Base-by-base conservation (phyloP, 805 yeast genomes). In the Hanseniaspora clermontiae region DNA sequence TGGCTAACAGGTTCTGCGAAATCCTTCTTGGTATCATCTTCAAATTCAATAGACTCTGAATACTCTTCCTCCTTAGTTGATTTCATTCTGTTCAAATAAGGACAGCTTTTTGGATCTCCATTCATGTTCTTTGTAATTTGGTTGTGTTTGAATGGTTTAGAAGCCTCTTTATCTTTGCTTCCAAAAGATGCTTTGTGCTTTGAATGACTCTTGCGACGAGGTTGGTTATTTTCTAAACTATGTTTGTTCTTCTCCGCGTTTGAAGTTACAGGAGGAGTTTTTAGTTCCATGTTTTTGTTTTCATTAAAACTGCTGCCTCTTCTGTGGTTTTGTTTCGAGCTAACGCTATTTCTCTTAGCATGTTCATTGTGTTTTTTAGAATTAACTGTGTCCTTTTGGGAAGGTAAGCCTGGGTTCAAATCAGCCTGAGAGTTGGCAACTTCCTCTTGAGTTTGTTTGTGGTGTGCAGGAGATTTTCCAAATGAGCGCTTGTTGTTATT, bases 61-160 rank as follows among this genome's bases (percentile, higher is more conserved):
- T 10, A 24, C 5, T 37, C 51, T 27, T 49, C 34, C 27, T 49
- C 42, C 34, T 51, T 42, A 9, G 27, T 36, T 1, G 9, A 11
- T n/a, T 43, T 43, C 36, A 51, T 24, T 42, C 55, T 34, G 31
- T 37, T 51, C 15, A 51, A 43, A 24, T 43, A 51, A 24, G 55
- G 56, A 29, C 56, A 52, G 36, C 47, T 43, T 19, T 43, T 45
- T 37, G 37, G 20, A 24, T 52, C 47, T 7, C 45, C 42, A 5
- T 17, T 45, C 24, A 45, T 29, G 12, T n/a, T 42, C 17, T 24
- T 24, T 12, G 31, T 6, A 27, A 10, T 11, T 10, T 2, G 6
- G 4, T 46, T 46, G 17, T 31, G 36, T n/a, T 46, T 46, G 38
- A 31, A 31, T 34, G 38, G 38, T 17, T 46, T 46, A 19, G 24